phyloP scores from a whole-genome alignment of 306 rosid genomes.

The Acacia crassicarpa region DNA sequence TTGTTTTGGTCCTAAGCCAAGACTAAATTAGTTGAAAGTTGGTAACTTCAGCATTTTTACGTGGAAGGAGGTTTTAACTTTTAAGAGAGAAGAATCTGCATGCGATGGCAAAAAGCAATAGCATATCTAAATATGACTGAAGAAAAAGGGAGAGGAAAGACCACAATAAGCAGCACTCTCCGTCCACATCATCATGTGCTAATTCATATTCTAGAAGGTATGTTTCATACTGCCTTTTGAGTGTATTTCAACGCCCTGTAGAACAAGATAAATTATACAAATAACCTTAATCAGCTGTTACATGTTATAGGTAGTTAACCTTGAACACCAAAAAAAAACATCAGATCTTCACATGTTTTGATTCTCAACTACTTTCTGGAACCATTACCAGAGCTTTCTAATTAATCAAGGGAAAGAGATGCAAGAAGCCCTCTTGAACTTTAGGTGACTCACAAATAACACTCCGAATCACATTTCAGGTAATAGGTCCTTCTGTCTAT shows the following conservation, averaged over 20 bases:
- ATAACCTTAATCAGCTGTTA: constrained; percentile 15
- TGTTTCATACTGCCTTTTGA: constrained; percentile 96
- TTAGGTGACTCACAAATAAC: neutral
- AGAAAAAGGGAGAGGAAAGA: constrained; percentile 34
- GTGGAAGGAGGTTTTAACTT: neutral
- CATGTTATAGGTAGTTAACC: constrained; percentile 5
- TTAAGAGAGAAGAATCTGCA: constrained; percentile 8
- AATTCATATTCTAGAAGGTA: constrained; percentile 93
- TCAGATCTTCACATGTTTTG: neutral
- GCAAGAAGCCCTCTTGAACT: neutral
- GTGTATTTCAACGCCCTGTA: constrained; percentile 98
- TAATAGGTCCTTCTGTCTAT: neutral
- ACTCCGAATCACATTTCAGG: neutral
- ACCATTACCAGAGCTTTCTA: neutral
- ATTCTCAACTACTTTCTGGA: constrained; percentile 8
- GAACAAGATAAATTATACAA: constrained; percentile 25
- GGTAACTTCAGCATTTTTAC: neutral
- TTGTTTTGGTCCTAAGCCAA: too few relatives aligned
- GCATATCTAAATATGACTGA: neutral
- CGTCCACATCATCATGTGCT: constrained; percentile 98
- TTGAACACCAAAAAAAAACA: neutral
- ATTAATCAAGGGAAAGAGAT: neutral
- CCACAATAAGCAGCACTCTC: constrained; percentile 98
- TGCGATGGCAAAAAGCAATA: neutral
- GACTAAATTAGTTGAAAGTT: constrained; percentile 15